Conservation (phyloP, 805 yeast species). For the Debaryomyces maramus region DNA sequence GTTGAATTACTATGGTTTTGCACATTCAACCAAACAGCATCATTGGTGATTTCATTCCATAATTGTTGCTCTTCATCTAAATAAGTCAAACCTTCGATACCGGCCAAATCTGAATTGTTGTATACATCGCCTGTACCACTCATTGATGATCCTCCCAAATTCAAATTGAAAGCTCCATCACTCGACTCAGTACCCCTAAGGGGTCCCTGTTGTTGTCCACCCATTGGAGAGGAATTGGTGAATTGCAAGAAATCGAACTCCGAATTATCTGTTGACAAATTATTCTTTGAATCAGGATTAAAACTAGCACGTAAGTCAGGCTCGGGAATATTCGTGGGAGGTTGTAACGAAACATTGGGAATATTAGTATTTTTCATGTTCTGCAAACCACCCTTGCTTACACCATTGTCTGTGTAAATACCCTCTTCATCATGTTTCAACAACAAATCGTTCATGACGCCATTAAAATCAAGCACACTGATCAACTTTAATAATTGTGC, state of each 20-base stretch:
- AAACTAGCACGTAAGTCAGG: conserved; percentile 17
- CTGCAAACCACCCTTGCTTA: background rate
- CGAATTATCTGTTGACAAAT: conserved; percentile 1
- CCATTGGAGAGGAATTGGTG: conserved; percentile 3
- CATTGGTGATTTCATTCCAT: conserved; percentile 77
- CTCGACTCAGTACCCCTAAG: conserved; percentile 11
- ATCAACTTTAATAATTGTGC: conserved; percentile 69
- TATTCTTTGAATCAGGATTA: conserved; percentile 7
- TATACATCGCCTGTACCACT: conserved; percentile 28
- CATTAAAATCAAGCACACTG: conserved; percentile 66
- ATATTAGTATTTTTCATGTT: conserved; percentile 6
- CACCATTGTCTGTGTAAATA: conserved; percentile 2
- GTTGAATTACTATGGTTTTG: background rate
- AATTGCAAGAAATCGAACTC: conserved; percentile 28
- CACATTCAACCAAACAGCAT: conserved; percentile 68
- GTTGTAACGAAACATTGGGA: background rate
- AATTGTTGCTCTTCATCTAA: conserved; percentile 49
- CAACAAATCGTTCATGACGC: conserved; percentile 57
- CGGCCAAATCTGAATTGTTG: conserved; percentile 37
- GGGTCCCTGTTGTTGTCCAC: background rate
- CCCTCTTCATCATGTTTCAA: conserved; percentile 56
- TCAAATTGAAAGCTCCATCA: conserved; percentile 19
- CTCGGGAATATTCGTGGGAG: background rate
- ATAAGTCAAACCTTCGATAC: conserved; percentile 44
- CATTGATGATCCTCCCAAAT: conserved; percentile 12